These are phyloP conservation scores for Dictyostelium intermedium DNA, from an alignment of 78 protist species.

Conservation along the genomic window DNA sequence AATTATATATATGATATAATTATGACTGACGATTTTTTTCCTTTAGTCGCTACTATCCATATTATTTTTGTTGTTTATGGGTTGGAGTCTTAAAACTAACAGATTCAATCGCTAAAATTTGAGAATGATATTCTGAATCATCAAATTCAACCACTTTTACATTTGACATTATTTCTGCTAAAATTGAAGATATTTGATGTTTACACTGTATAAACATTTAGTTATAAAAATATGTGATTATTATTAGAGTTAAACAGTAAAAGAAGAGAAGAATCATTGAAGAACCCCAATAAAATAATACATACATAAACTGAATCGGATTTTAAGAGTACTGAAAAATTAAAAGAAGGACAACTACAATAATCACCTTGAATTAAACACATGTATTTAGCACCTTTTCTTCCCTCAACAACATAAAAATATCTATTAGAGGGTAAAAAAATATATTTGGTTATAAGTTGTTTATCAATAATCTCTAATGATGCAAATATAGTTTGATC, in stretches of 20 bases:
- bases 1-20: too few relatives aligned
- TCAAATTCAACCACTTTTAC: background rate
- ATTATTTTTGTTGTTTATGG: background rate
- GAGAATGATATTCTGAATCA: slow-evolving; percentile 34
- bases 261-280: too few relatives aligned
- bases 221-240: too few relatives aligned
- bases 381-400: slow-evolving; percentile 50
- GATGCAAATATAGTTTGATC: slow-evolving; percentile 35
- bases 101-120: slow-evolving; percentile 27
- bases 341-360: slow-evolving; percentile 68
- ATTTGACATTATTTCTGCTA: slow-evolving; percentile 16
- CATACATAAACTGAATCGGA: slow-evolving; percentile 28
- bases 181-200: slow-evolving; percentile 46
- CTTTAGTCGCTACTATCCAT: background rate
- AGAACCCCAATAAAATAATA: too few relatives aligned
- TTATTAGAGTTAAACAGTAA: too few relatives aligned
- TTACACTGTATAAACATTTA: too few relatives aligned
- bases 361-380: slow-evolving; percentile 64
- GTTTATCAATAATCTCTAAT: slow-evolving; percentile 35
- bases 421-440: slow-evolving; percentile 36
- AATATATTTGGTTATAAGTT: slow-evolving; percentile 10
- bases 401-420: slow-evolving; percentile 54
- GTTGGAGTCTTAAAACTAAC: slow-evolving; percentile 15
- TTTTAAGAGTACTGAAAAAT: slow-evolving; percentile 5
- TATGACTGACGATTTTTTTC: too few relatives aligned